Evolutionary conservation across 1,284 basidiomycete species (phyloP), one percentile per base, ranked within the genome.

Genomic region (Hymenochaete sp.): DNA sequence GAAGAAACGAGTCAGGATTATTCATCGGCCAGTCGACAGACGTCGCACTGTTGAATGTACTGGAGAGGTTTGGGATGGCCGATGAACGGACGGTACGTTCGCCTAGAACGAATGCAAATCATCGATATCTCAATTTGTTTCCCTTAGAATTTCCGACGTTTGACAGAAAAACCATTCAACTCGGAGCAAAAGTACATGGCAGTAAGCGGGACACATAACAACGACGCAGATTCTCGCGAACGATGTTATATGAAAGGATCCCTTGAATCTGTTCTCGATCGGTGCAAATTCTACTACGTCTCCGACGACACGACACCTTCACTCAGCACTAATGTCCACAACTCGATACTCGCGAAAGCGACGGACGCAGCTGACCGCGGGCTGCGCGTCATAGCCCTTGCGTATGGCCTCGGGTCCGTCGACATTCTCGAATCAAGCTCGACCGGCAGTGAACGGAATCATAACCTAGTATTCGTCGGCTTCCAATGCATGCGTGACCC

Each of bases 401-500:
- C 92, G 1, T 92, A 84, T 52, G 91, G 91, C 0, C 82, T 77
- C 54, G 79, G 82, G 1, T 66, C 72, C 8, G 66, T 71, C 18
- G 73, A 78, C 37, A 22, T 55, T 51, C 44, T 59, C 49, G 35
- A 62, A 8, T 43, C 48, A 59, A 14, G 61, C 62, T 0, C 66
- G 64, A n/a, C 21, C 13, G 53, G 61, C 14, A 55, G 59, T 13
- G 53, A 57, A 19, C 28, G 14, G 22, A 53, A 55, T 10, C 64
- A 67, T 24, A 79, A 80, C 50, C 70, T 97, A 16, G 74, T 93
- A 1, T 98, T 98, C 60, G 84, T 78, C 3, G 95, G 93, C 0
- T 91, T 96, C 65, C 82, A 91, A 59, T 93, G 89, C 2, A 98
- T 98, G 92, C 72, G 87, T 49, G 95, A 98, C 62, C 95, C 95